A percentile compares a stretch with the other conserved stretches of the same genome.
phyloP scores from a whole-genome alignment of 768 basidiomycete species.

The Pulveroboletus frians region DNA sequence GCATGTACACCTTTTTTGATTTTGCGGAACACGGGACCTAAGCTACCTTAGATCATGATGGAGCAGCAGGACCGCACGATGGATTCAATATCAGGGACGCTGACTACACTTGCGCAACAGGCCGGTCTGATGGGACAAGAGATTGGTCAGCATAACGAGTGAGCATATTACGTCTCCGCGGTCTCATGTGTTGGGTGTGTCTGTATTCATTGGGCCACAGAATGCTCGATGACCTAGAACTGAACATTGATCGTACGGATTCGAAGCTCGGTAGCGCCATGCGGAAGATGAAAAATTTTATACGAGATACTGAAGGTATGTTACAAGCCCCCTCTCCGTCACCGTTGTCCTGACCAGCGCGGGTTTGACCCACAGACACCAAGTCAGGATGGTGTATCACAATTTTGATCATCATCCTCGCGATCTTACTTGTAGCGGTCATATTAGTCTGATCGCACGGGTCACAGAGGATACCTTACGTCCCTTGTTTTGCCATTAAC shows the following conservation, averaged over 20 bases:
- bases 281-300: slow-evolving; percentile 69
- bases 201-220: slow-evolving; percentile 35
- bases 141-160: slow-evolving; percentile 90
- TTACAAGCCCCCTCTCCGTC: background rate
- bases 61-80: slow-evolving; percentile 87
- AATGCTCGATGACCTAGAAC: slow-evolving; percentile 74
- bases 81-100: slow-evolving; percentile 79
- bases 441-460: slow-evolving; percentile 53
- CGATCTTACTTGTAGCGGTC: slow-evolving; percentile 71
- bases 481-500: slow-evolving; percentile 6
- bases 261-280: slow-evolving; percentile 60
- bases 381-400: slow-evolving; percentile 89
- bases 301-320: slow-evolving; percentile 76
- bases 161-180: slow-evolving; percentile 24
- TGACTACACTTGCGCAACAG: slow-evolving; percentile 81
- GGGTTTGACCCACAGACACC: slow-evolving; percentile 47
- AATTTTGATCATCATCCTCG: slow-evolving; percentile 74
- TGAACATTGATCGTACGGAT: slow-evolving; percentile 66
- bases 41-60: slow-evolving; percentile 64
- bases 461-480: slow-evolving; percentile 7
- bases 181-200: background rate
- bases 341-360: background rate
- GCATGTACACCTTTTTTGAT: slow-evolving; percentile 32
- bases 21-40: background rate
- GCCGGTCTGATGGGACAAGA: slow-evolving; percentile 94